Conservation (phyloP, 139 green algal species). For the Coelastrella sp. region DNA sequence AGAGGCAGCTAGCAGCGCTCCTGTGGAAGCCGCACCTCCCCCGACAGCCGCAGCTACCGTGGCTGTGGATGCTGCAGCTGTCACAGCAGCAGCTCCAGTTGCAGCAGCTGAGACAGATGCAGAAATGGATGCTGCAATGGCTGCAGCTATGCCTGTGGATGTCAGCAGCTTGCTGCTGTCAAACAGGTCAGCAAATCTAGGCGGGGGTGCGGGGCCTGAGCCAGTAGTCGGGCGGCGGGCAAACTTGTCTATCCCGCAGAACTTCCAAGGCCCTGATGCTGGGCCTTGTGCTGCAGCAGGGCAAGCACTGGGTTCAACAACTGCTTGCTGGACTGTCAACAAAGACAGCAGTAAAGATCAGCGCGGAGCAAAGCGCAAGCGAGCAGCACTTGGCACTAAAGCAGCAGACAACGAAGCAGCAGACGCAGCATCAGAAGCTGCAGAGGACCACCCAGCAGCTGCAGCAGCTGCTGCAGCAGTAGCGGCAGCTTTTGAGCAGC, state of each 20-base stretch:
- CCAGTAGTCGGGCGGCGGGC: neutral
- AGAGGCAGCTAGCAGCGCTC: neutral
- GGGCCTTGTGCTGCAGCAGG: conserved; percentile 31
- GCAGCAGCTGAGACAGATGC: neutral
- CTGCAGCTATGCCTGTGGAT: conserved; percentile 38
- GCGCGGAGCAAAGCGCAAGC: conserved; percentile 20
- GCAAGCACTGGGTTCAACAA: neutral
- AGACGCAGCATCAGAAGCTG: neutral
- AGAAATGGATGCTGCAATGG: conserved; percentile 29
- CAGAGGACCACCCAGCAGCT: neutral
- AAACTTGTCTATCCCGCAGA: neutral
- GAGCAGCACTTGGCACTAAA: neutral
- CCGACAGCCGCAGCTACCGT: neutral
- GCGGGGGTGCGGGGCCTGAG: neutral
- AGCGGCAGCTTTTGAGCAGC: conserved; percentile 10
- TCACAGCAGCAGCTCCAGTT: neutral
- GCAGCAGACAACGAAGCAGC: neutral
- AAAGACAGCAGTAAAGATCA: conserved; percentile 43
- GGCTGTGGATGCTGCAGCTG: neutral
- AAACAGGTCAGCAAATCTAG: neutral
- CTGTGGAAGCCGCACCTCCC: neutral
- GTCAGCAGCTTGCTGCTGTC: conserved; percentile 28
- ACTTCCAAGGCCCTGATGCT: neutral
- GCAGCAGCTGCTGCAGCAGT: conserved; percentile 22
- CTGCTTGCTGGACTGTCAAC: neutral